Evolutionary conservation across 495 filamentous ascomycete species (phyloP).

Genomic region (Letharia lupina): DNA sequence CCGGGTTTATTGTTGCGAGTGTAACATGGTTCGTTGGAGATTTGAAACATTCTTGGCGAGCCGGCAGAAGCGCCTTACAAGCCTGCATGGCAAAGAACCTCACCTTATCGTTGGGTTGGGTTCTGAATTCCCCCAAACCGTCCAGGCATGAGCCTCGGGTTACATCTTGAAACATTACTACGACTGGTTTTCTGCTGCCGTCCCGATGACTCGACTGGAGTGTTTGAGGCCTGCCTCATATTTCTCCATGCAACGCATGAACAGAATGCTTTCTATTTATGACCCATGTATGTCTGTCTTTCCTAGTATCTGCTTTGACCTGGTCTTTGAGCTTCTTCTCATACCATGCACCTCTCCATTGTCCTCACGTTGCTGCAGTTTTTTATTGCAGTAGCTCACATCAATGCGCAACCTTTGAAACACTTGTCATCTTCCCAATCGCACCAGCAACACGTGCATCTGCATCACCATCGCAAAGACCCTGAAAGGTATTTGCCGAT

Average conservation of each 20-base stretch:
- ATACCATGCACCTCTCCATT: slow-evolving; percentile 8
- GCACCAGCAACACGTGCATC: slow-evolving; percentile 4
- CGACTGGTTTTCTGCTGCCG: neutral
- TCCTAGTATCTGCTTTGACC: neutral
- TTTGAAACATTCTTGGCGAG: neutral
- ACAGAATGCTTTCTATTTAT: neutral
- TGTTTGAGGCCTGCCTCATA: neutral
- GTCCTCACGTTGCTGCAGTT: neutral
- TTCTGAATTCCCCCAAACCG: no score
- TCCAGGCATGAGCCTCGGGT: no score
- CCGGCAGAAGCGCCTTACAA: no score
- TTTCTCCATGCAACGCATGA: neutral
- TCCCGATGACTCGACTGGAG: neutral
- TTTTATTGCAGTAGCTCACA: neutral
- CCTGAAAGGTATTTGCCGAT: neutral
- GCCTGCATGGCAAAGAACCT: no score
- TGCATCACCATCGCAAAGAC: slow-evolving; percentile 6
- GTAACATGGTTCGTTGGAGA: neutral
- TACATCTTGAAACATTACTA: no score
- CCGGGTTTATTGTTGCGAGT: slow-evolving; percentile 1
- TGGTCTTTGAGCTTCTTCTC: neutral
- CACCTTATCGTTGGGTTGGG: no score
- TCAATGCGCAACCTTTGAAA: slow-evolving; percentile 10
- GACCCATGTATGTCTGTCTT: neutral
- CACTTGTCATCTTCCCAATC: neutral